Base-by-base conservation (phyloP, 257 asterid species). In the Coffea canephora region DNA sequence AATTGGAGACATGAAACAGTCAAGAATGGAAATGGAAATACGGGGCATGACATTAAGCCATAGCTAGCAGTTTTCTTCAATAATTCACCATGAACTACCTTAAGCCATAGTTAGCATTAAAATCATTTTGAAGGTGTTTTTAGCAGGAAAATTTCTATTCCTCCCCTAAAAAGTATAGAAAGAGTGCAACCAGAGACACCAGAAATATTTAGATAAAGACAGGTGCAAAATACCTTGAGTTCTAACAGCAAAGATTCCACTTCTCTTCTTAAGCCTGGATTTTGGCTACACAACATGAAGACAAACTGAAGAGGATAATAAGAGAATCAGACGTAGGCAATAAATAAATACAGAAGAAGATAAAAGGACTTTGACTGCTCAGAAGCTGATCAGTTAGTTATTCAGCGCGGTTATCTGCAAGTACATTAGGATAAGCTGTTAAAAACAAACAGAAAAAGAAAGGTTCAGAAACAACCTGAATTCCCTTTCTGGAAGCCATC, bases 401-500 rank as follows among this genome's bases (percentile, higher is more conserved):
- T 23, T 77, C 49, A 31, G 41, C 36, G 43, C 19, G 31, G 65
- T 49, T 65, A 49, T 62, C 34, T 21, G 34, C 14, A 62, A 7
- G 23, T n/a, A 62, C 2, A n/a, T 19, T 4, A 62, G 34, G 14
- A 46, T 34, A 76, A 21, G 13, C 23, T 19, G 13, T 41, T 34
- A 55, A 54, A 54, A 68, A 57, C 23, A 67, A 31, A 68, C 4
- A 74, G 36, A 36, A 54, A 64, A 39, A 59, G 74, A 21, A 62
- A 19, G 68, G 41, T 74, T 68, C 80, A 78, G 81, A 69, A 76
- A 79, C 71, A 75, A 93, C 98, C 95, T 91, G 97, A 86, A 88
- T 89, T 72, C 89, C 90, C 81, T 78, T 80, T 76, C 83, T 86
- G 74, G 90, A 88, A 81, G 88, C 89, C 90, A 88, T 88, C 91